These are phyloP conservation scores for Mycena galericulata DNA, from an alignment of 768 basidiomycete genomes.

Conservation along the genomic window DNA sequence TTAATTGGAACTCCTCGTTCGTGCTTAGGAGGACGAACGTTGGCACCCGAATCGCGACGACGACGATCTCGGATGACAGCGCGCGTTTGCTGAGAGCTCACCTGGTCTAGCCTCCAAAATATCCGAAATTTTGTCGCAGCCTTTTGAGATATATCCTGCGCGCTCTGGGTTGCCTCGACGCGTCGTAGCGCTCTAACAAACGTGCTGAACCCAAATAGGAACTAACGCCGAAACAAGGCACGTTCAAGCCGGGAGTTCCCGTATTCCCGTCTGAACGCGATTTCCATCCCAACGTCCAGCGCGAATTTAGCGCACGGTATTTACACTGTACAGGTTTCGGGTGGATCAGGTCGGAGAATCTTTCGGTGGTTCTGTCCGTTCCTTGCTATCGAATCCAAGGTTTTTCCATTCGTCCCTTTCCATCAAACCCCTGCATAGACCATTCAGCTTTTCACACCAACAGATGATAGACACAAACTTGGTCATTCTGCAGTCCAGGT, in stretches of 20 bases:
- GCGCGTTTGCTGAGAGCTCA: too few relatives aligned
- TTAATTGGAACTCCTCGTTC: constrained; percentile 22
- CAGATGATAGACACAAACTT: constrained; percentile 53
- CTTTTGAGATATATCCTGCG: too few relatives aligned
- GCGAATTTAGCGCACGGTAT: constrained; percentile 8
- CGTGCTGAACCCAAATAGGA: constrained; percentile 10
- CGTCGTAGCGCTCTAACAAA: too few relatives aligned
- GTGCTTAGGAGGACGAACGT: constrained; percentile 25
- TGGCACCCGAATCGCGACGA: background rate
- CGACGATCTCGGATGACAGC: too few relatives aligned
- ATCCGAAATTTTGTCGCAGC: too few relatives aligned
- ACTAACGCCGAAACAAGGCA: background rate
- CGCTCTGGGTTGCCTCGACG: too few relatives aligned
- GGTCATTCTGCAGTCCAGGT: constrained; percentile 90
- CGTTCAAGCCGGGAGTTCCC: background rate
- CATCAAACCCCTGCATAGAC: constrained; percentile 80
- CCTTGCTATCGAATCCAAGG: constrained; percentile 77
- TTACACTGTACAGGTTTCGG: too few relatives aligned
- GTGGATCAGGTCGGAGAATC: constrained; percentile 36
- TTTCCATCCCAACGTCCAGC: background rate
- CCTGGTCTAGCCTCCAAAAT: too few relatives aligned
- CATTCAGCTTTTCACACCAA: constrained; percentile 9
- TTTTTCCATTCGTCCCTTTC: constrained; percentile 89
- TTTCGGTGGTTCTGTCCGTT: constrained; percentile 33
- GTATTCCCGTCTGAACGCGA: background rate